phyloP scores from a whole-genome alignment of 2,329 filamentous ascomycete genomes.

The Monosporascus sp. region DNA sequence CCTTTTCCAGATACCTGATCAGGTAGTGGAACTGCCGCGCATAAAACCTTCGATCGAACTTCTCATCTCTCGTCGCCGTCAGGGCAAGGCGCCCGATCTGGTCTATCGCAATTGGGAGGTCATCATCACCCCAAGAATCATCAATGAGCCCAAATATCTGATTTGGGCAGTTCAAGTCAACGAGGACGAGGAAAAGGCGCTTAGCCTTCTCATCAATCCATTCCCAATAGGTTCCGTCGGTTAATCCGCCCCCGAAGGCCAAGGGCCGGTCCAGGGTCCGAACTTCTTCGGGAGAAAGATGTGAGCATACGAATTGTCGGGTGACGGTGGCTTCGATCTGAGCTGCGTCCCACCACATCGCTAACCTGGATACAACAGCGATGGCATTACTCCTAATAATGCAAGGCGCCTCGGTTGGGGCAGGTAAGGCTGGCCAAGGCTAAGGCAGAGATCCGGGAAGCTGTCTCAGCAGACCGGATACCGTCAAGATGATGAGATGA shows the following conservation, averaged over 20 bases:
- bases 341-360: slow-evolving; percentile 66
- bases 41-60: slow-evolving; percentile 64
- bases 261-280: slow-evolving; percentile 57
- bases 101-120: slow-evolving; percentile 63
- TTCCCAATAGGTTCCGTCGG: slow-evolving; percentile 71
- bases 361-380: slow-evolving; percentile 17
- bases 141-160: slow-evolving; percentile 72
- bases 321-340: slow-evolving; percentile 66
- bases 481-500: neutral
- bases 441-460: neutral
- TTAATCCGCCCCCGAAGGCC: slow-evolving; percentile 62
- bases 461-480: neutral
- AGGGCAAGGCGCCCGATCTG: slow-evolving; percentile 60
- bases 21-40: slow-evolving; percentile 66
- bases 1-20: slow-evolving; percentile 56
- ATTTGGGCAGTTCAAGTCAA: slow-evolving; percentile 63
- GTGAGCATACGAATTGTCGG: slow-evolving; percentile 58
- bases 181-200: slow-evolving; percentile 64
- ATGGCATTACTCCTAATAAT: slow-evolving; percentile 17
- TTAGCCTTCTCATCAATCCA: slow-evolving; percentile 68
- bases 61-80: slow-evolving; percentile 53
- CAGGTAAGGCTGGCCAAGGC: slow-evolving; percentile 8
- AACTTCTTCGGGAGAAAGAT: slow-evolving; percentile 58
- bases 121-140: slow-evolving; percentile 70
- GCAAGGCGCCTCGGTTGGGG: neutral